Conservation (phyloP, 2,329 filamentous ascomycete genomes). For the Sporothrix schenckii region DNA sequence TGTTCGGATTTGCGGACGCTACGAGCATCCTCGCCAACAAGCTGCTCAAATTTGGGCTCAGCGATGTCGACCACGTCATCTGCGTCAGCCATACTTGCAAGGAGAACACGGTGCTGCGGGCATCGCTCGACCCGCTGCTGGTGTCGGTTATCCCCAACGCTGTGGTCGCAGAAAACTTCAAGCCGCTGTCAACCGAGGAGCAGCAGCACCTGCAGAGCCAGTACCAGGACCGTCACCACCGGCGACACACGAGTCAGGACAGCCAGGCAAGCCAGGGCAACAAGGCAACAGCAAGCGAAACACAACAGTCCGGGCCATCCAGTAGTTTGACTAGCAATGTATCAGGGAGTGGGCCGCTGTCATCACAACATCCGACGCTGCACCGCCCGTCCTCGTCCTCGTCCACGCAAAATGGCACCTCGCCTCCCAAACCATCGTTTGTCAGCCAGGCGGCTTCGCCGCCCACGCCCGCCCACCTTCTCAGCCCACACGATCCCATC, state of each 20-base stretch:
- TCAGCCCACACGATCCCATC: constrained; percentile 83
- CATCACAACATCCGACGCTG: constrained; percentile 2
- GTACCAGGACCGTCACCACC: constrained; percentile 31
- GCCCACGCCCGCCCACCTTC: constrained; percentile 61
- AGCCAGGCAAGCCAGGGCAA: constrained; percentile 17
- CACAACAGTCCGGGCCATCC: neutral
- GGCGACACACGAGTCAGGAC: constrained; percentile 23
- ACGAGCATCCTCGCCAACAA: constrained; percentile 97
- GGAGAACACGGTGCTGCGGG: constrained; percentile 93
- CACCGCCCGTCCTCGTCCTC: constrained; percentile 21
- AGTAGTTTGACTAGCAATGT: neutral
- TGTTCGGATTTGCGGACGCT: constrained; percentile 96
- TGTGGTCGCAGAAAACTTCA: constrained; percentile 94
- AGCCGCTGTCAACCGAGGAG: constrained; percentile 61
- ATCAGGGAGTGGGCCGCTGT: neutral
- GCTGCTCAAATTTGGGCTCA: constrained; percentile 90
- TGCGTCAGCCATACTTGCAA: constrained; percentile 99
- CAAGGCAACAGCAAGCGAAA: neutral
- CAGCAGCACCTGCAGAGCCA: constrained; percentile 42
- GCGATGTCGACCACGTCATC: constrained; percentile 96
- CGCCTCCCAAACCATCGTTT: constrained; percentile 42
- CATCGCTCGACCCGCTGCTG: constrained; percentile 92
- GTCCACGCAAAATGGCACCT: constrained; percentile 20
- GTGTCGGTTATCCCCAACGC: constrained; percentile 98
- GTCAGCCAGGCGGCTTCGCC: constrained; percentile 38